Evolutionary conservation across 2,329 filamentous ascomycete species (phyloP).

Genomic region (Botryotinia calthae): DNA sequence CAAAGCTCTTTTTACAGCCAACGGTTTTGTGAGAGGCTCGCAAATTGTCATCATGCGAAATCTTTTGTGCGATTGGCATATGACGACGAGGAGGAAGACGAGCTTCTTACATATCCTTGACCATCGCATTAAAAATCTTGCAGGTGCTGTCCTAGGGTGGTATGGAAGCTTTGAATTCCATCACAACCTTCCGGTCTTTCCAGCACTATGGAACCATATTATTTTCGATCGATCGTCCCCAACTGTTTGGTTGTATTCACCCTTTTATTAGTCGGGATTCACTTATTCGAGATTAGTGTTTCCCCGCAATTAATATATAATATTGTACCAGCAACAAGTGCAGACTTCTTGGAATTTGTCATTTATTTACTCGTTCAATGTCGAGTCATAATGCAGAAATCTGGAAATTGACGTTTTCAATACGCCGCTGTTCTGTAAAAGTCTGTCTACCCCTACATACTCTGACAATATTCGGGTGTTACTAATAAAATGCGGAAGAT

Average conservation of each 20-base stretch:
- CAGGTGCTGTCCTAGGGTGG: not conserved
- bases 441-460: not conserved
- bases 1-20: not conserved
- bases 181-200: not conserved
- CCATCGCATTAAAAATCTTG: not conserved
- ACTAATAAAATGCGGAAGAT: not conserved
- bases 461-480: not conserved
- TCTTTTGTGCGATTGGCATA: not conserved
- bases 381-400: not conserved
- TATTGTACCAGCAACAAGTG: not conserved
- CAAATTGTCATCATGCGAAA: not conserved
- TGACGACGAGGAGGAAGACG: not conserved
- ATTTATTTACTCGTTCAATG: not conserved
- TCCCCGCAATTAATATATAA: not conserved
- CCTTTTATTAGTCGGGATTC: not conserved
- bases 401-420: not conserved
- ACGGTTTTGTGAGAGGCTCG: not conserved
- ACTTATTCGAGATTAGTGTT: not conserved
- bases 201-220: not conserved
- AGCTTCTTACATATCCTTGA: not conserved
- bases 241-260: not conserved
- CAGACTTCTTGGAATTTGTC: not conserved
- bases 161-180: not conserved
- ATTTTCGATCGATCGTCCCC: not conserved
- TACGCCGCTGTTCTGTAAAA: not conserved